These are phyloP conservation scores for Peronospora farinosa DNA, from an alignment of 352 stramenopile species.

Conservation along the genomic window DNA sequence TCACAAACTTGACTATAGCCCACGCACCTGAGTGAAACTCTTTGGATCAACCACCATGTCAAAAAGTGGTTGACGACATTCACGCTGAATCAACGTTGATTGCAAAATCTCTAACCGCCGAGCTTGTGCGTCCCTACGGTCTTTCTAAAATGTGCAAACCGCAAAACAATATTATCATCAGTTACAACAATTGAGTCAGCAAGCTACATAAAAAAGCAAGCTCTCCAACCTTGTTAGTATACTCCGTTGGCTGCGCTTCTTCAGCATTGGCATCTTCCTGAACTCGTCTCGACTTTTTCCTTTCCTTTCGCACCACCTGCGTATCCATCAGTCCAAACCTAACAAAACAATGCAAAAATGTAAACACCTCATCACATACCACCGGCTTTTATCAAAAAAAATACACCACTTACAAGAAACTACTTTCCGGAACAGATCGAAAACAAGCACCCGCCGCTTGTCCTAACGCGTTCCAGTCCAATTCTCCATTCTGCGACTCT, in stretches of 20 bases:
- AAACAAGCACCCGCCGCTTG: conserved; percentile 63
- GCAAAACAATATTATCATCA: conserved; percentile 3
- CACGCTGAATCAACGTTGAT: conserved; percentile 37
- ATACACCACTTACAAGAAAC: conserved; percentile 44
- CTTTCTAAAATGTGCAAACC: conserved; percentile 35
- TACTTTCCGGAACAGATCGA: conserved; percentile 59
- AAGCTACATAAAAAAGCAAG: not conserved
- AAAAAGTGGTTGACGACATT: conserved; percentile 45
- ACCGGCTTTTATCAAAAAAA: not conserved
- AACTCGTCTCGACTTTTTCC: conserved; percentile 38
- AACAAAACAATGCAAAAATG: conserved; percentile 5
- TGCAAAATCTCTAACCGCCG: conserved; percentile 62
- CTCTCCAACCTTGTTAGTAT: conserved; percentile 59
- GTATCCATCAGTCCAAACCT: conserved; percentile 76
- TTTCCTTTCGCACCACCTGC: conserved; percentile 65
- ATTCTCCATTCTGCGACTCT: conserved; percentile 30
- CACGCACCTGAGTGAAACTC: conserved; percentile 69
- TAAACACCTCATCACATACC: not conserved
- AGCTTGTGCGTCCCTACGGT: conserved; percentile 76
- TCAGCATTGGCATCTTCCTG: conserved; percentile 47
- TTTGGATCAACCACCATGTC: conserved; percentile 62
- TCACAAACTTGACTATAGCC: not conserved
- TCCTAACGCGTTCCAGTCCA: conserved; percentile 66
- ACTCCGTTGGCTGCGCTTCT: conserved; percentile 58
- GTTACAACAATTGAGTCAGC: not conserved